Percentiles rank a stretch among this genome's conserved stretches.
These are phyloP conservation scores for Sclerotiophoma versabilis DNA, from an alignment of 2,329 filamentous ascomycete genomes.

Conservation along the genomic window DNA sequence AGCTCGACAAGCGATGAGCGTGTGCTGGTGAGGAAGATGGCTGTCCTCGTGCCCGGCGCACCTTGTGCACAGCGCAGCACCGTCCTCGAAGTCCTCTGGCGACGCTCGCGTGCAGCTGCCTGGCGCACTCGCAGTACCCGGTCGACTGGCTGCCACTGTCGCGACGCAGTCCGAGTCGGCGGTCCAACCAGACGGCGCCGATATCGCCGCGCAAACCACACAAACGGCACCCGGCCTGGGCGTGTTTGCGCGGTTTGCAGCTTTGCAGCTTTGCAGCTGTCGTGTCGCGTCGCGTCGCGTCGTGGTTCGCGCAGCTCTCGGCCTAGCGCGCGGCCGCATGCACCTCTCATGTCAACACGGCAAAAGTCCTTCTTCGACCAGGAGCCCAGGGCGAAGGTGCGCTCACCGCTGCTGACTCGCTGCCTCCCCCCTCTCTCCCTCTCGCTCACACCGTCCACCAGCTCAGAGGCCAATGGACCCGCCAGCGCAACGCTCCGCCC, in stretches of 20 bases:
- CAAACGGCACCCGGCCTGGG: not conserved
- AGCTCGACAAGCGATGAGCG: not conserved
- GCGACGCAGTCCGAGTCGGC: conserved; percentile 1
- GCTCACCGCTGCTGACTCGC: conserved; percentile 7
- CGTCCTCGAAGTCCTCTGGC: not conserved
- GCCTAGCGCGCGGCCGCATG: conserved; percentile 10
- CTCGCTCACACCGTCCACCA: conserved; percentile 21
- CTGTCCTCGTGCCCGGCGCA: too few species aligned
- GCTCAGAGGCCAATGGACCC: conserved; percentile 48
- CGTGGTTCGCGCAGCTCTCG: conserved; percentile 14
- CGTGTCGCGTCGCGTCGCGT: conserved; percentile 15
- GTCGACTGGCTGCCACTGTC: not conserved
- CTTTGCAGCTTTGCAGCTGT: not conserved
- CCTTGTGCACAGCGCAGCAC: not conserved
- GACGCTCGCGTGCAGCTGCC: not conserved
- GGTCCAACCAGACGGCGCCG: conserved; percentile 11
- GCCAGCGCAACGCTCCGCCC: conserved; percentile 38
- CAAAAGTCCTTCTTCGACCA: conserved; percentile 62
- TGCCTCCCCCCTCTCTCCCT: not conserved
- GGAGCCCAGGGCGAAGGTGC: conserved; percentile 52
- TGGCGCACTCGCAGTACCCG: not conserved
- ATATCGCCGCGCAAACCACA: conserved; percentile 24
- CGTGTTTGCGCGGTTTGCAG: conserved; percentile 1
- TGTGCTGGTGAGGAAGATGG: too few species aligned
- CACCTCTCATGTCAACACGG: conserved; percentile 52